A percentile compares a stretch with the other conserved stretches of the same genome.
These are phyloP conservation scores for Mycogone perniciosa DNA, from an alignment of 2,329 filamentous ascomycete genomes.

Conservation along the genomic window DNA sequence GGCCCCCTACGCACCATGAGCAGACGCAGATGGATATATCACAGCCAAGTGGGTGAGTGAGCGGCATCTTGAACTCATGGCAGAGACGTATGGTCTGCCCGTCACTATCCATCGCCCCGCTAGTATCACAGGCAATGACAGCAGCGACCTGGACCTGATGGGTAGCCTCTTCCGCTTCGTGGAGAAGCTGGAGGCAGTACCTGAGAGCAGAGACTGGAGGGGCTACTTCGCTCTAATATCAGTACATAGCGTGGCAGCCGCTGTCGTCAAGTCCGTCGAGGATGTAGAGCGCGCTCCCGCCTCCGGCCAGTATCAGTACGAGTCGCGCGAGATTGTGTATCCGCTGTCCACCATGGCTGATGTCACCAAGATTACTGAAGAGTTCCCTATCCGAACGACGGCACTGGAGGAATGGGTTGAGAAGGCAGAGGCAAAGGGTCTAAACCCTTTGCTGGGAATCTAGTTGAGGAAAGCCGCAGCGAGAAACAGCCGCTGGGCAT, in stretches of 20 bases:
- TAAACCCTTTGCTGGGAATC: not conserved
- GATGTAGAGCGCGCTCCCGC: not conserved
- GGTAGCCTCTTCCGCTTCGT: constrained; percentile 9
- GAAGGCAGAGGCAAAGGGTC: not conserved
- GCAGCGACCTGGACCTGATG: constrained; percentile 13
- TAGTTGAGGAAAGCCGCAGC: not conserved
- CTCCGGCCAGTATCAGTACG: not conserved
- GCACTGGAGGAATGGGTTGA: not conserved
- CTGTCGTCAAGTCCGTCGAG: not conserved
- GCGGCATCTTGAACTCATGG: constrained; percentile 19
- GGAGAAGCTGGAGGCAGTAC: not conserved
- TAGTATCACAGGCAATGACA: constrained; percentile 12
- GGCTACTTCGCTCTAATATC: not conserved
- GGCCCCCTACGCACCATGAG: not conserved
- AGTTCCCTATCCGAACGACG: not conserved
- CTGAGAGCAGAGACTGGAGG: not conserved
- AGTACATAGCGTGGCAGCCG: not conserved
- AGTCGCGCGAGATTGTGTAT: not conserved
- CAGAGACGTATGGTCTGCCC: constrained; percentile 11
- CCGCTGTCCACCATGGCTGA: not conserved
- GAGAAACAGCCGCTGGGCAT: not conserved
- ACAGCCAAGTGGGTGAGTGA: constrained; percentile 29
- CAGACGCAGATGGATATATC: not conserved
- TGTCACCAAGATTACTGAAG: not conserved
- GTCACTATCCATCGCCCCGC: constrained; percentile 25